Evolutionary conservation across 257 asterid genomes (phyloP).

Genomic region (Anisodus tanguticus): DNA sequence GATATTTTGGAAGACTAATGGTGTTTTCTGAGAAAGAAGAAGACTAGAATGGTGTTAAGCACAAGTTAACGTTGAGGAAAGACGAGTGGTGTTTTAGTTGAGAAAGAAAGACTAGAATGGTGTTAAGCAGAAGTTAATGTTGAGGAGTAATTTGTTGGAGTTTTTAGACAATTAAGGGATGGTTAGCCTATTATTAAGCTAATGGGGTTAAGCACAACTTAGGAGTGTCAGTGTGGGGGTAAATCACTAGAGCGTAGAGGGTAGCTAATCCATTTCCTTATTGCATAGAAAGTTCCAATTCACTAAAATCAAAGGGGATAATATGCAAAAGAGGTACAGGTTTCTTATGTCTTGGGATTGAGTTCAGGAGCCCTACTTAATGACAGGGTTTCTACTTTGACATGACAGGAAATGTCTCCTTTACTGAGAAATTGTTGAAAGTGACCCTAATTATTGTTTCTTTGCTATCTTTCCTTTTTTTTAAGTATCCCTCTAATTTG

Average conservation of each 20-base stretch:
- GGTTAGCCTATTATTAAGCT: neutral
- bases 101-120: neutral
- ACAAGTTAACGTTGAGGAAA: neutral
- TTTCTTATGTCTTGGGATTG: neutral
- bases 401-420: neutral
- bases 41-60: too few relatives aligned
- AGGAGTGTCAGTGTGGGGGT: neutral
- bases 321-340: neutral
- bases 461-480: neutral
- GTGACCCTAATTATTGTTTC: neutral
- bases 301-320: neutral
- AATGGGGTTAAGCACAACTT: neutral
- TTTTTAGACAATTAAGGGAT: neutral
- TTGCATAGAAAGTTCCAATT: neutral
- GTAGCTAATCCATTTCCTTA: neutral
- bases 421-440: neutral
- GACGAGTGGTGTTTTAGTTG: neutral
- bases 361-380: neutral
- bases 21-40: neutral
- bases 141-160: neutral
- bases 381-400: neutral
- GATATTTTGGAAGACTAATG: too few relatives aligned
- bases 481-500: neutral
- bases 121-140: neutral
- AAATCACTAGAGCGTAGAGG: neutral